These are phyloP conservation scores for Aspergillus quadricinctus DNA, from an alignment of 2,329 filamentous ascomycete species.

Conservation along the genomic window DNA sequence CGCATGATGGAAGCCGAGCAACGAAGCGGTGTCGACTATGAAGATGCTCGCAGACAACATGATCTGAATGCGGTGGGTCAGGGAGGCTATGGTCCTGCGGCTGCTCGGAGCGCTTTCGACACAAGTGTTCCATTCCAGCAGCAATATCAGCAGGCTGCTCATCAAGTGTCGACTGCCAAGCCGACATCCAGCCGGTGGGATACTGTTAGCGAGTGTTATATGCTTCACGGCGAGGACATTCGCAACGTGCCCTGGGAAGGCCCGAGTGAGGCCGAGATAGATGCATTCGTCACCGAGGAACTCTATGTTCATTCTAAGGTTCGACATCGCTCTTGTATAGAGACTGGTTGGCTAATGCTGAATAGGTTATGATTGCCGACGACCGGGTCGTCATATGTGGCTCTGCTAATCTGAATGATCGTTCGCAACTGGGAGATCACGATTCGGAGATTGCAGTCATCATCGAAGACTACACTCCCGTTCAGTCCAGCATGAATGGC, in stretches of 20 bases:
- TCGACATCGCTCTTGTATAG: slow-evolving; percentile 8
- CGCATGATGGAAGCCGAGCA: slow-evolving; percentile 36
- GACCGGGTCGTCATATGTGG: slow-evolving; percentile 82
- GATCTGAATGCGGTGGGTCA: slow-evolving; percentile 44
- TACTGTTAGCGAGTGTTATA: slow-evolving; percentile 74
- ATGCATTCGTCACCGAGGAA: slow-evolving; percentile 60
- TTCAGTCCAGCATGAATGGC: slow-evolving; percentile 75
- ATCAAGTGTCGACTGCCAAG: slow-evolving; percentile 47
- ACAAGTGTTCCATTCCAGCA: slow-evolving; percentile 53
- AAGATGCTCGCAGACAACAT: slow-evolving; percentile 41
- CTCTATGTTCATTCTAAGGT: slow-evolving; percentile 58
- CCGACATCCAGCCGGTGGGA: slow-evolving; percentile 61
- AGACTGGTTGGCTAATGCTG: slow-evolving; percentile 11
- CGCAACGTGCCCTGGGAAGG: slow-evolving; percentile 58
- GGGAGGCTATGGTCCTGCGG: slow-evolving; percentile 38
- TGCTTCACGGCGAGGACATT: slow-evolving; percentile 71
- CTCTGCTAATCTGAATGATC: slow-evolving; percentile 87
- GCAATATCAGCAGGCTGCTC: slow-evolving; percentile 68
- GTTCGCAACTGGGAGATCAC: slow-evolving; percentile 79
- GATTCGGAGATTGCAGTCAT: slow-evolving; percentile 89
- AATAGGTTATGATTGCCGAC: slow-evolving; percentile 68
- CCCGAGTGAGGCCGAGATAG: slow-evolving; percentile 52
- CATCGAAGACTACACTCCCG: slow-evolving; percentile 72
- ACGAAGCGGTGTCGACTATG: slow-evolving; percentile 42
- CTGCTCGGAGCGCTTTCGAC: slow-evolving; percentile 32